phyloP scores from a whole-genome alignment of 1,284 basidiomycete species.

The Rhodotorula sp. region DNA sequence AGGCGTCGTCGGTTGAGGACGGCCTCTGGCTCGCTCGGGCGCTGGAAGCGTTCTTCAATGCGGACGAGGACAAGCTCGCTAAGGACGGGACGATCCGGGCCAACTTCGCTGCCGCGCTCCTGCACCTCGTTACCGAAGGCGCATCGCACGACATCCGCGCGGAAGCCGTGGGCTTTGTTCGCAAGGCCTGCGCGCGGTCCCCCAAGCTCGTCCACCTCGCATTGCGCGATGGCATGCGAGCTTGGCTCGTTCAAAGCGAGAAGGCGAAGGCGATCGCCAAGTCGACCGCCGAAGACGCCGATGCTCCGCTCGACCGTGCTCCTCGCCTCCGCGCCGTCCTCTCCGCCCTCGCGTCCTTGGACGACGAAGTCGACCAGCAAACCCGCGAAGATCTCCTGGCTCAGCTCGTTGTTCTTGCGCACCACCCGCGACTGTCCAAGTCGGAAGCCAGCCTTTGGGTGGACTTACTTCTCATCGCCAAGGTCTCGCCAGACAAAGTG shows the following conservation, averaged over 20 bases:
- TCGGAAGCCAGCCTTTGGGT: constrained; percentile 61
- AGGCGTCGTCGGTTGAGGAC: constrained; percentile 63
- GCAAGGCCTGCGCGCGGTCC: constrained; percentile 45
- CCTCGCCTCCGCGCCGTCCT: constrained; percentile 33
- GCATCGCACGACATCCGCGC: constrained; percentile 58
- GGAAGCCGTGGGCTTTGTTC: constrained; percentile 54
- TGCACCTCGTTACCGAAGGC: constrained; percentile 66
- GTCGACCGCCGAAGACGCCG: constrained; percentile 9
- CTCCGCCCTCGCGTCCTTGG: constrained; percentile 22
- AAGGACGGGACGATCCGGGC: constrained; percentile 60
- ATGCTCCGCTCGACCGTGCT: constrained; percentile 22
- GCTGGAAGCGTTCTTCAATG: constrained; percentile 57
- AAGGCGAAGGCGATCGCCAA: constrained; percentile 11
- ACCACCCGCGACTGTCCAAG: constrained; percentile 59
- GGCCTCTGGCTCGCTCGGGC: constrained; percentile 76
- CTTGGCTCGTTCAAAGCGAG: constrained; percentile 28
- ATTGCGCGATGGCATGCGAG: constrained; percentile 56
- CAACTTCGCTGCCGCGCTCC: constrained; percentile 63
- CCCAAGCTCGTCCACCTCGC: constrained; percentile 58
- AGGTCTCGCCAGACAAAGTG: constrained; percentile 65
- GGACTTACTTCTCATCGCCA: constrained; percentile 68
- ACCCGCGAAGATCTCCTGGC: constrained; percentile 28
- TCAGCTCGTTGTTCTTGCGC: constrained; percentile 62
- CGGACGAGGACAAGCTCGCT: constrained; percentile 57
- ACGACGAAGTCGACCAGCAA: constrained; percentile 1